Evolutionary conservation across 192 early-diverging fungal genomes (phyloP).

Genomic region (Hyaloraphidium curvatum): DNA sequence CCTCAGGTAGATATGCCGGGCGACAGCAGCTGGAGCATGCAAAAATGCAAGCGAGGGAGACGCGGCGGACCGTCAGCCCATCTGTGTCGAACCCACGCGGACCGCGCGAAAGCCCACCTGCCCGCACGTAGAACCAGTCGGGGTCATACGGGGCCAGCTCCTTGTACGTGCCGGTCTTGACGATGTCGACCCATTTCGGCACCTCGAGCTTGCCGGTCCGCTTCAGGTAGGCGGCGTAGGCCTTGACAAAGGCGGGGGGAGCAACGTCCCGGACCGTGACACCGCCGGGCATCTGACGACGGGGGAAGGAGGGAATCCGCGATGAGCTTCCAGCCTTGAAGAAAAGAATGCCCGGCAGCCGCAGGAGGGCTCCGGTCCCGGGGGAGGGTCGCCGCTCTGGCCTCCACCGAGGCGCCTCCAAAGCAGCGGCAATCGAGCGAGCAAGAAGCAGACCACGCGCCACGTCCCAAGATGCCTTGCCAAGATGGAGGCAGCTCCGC

Average conservation of each 20-base stretch:
- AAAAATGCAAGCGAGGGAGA: neutral
- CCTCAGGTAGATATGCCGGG: constrained; percentile 97
- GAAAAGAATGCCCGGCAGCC: no score
- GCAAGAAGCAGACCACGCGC: no score
- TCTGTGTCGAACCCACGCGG: no score
- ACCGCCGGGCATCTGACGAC: constrained; percentile 16
- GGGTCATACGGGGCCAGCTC: constrained; percentile 95
- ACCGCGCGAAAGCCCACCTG: constrained; percentile 33
- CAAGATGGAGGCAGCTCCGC: no score
- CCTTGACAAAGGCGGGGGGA: constrained; percentile 87
- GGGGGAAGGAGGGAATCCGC: neutral
- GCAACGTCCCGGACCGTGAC: constrained; percentile 96
- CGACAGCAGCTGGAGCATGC: constrained; percentile 51
- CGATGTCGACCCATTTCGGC: constrained; percentile 97
- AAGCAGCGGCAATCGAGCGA: no score
- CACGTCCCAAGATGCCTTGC: no score
- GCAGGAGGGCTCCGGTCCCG: no score
- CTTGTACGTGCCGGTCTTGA: constrained; percentile 95
- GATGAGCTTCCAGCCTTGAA: no score
- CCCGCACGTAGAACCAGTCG: constrained; percentile 99
- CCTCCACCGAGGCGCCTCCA: no score
- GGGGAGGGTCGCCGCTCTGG: no score
- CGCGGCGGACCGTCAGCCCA: neutral
- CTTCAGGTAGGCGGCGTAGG: constrained; percentile 99
- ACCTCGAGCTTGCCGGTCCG: constrained; percentile 94